Base-by-base conservation (phyloP, 345 rosid species). In the Acer negundo region DNA sequence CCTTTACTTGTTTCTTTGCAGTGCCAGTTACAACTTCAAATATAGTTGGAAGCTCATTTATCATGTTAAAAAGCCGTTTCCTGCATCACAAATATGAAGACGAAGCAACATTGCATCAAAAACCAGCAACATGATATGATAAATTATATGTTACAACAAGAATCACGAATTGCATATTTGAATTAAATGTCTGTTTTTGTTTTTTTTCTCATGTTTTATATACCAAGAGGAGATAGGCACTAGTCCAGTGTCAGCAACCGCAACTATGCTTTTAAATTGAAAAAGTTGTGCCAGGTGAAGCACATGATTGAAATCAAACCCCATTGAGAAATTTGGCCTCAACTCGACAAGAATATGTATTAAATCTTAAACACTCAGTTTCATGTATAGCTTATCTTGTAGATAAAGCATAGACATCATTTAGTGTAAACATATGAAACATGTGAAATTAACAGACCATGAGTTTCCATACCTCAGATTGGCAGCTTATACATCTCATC, bases 41-140 rank as follows among this genome's bases (percentile, higher is more conserved):
- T 78, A 91, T 76, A 9, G 95, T 88, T 22, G 90, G 93, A 55
- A 88, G 88, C 5, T 91, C 95, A 71, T 89, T 88, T 51, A 91
- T 86, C 95, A 91, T 88, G 53, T 85, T 88, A 79, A 88, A 88
- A 67, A 91, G 92, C 44, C 85, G 81, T 73, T 88, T 87, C 89
- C 95, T 91, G 89, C 84, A 82, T 24, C 76, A 76, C 59, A 70
- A 66, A 49, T 62, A 23, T 53, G 19, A 77, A 79, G 2, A 67
- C 35, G 20, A 51, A 26, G 66, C 44, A 73, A 46, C 59, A 7
- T 31, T 62, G 24, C 74, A 59, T 63, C 58, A 28, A 16, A 44
- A 61, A 9, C 55, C 59, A 68, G n/a, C 1, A 19, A 62, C 61
- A 35, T 12, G 24, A 46, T 71, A 31, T 38, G 4, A 40, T 9